Evolutionary conservation across 768 basidiomycete genomes (phyloP).

Genomic region (Gloeostereum incarnatum): DNA sequence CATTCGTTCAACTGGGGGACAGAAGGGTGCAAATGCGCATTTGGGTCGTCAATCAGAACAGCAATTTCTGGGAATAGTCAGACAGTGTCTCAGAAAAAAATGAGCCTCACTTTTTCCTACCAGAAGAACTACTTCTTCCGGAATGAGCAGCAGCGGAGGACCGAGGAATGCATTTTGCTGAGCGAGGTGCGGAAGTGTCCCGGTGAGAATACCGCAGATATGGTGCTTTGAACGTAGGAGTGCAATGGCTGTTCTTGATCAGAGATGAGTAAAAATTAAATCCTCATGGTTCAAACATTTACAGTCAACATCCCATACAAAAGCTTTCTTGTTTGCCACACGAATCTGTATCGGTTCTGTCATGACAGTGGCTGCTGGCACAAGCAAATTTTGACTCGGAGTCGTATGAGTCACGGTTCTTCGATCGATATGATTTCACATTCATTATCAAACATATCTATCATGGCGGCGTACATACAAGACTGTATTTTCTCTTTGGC

Average conservation of each 20-base stretch:
- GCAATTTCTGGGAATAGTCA: conserved; percentile 49
- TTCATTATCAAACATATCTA: neutral
- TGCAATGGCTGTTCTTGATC: conserved; percentile 55
- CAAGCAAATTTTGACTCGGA: too few relatives aligned
- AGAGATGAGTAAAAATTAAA: conserved; percentile 2
- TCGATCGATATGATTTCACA: too few relatives aligned
- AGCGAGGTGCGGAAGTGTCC: conserved; percentile 89
- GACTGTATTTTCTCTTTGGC: conserved; percentile 70
- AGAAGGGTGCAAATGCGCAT: conserved; percentile 43
- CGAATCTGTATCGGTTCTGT: conserved; percentile 44
- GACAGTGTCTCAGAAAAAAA: neutral
- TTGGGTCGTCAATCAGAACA: conserved; percentile 64
- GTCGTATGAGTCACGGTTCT: too few relatives aligned
- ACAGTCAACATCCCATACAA: conserved; percentile 89
- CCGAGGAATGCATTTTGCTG: conserved; percentile 98
- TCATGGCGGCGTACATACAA: conserved; percentile 49
- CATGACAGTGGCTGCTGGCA: too few relatives aligned
- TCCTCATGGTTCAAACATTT: conserved; percentile 3
- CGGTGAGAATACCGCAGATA: conserved; percentile 78
- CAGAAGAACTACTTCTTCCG: conserved; percentile 88
- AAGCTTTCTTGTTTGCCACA: conserved; percentile 71
- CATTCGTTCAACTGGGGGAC: conserved; percentile 39
- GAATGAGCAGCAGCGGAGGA: conserved; percentile 78
- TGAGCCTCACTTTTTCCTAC: conserved; percentile 63
- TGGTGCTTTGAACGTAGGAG: conserved; percentile 70